Evolutionary conservation across 108 stramenopile species (phyloP), one percentile per base, ranked within the genome.

Genomic region (Skeletonema grethae): DNA sequence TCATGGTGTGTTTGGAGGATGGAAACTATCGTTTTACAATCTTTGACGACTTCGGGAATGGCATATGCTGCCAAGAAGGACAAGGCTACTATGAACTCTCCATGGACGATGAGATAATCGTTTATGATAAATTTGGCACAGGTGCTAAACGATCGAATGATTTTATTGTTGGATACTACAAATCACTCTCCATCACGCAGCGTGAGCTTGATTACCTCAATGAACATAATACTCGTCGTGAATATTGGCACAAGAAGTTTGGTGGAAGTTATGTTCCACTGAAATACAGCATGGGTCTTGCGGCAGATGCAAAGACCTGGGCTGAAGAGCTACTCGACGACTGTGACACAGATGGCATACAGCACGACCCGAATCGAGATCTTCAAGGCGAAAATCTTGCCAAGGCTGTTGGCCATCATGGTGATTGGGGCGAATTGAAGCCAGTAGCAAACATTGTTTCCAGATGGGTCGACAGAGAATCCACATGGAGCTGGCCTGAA

Each of bases 391-490:
- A 79, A 41, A 79, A 79, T 41, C 79, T 79, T 43, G 61, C 72
- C 56, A 77, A 77, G 62, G 66, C 65, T 11, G 8, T 34, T 5
- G 65, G 65, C 2, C 0, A 29, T 30, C 31, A 30, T 7, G 34
- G 38, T 16, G 12, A 25, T 28, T 80, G 61, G 62, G 72, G 79
- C 18, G 20, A 59, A 45, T 38, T 65, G 8, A 73, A 80, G 16
- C 79, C 79, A 12, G 79, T 80, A 11, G 58, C 73, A 35, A 80
- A 80, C 39, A 80, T 77, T 8, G 56, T 64, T 31, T 39, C 63
- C 0, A 30, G 76, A 46, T 80, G 79, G 79, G 67, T 80, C 24
- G 79, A 80, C 35, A 57, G 79, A 46, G 72, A 80, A 64, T 63
- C 63, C 4, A 57, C 34, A 7, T 80, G 67, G 68, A 45, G 41